phyloP scores from a whole-genome alignment of 805 yeast species.

The Torulaspora delbrueckii region DNA sequence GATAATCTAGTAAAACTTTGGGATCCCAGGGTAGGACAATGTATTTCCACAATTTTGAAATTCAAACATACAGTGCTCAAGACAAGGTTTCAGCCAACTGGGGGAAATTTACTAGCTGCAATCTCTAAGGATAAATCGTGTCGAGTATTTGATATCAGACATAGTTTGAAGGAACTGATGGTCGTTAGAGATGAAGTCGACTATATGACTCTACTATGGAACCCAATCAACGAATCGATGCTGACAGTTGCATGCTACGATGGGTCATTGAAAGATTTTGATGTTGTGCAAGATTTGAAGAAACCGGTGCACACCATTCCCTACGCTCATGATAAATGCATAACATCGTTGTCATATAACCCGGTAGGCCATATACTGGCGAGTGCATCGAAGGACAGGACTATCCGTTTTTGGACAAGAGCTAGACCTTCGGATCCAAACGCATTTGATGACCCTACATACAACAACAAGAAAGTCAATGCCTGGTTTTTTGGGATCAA shows the following conservation, averaged over 20 bases:
- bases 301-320: constrained; percentile 62
- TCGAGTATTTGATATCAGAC: constrained; percentile 77
- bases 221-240: constrained; percentile 77
- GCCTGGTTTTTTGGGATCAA: constrained; percentile 51
- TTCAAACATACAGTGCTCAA: constrained; percentile 92
- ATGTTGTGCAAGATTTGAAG: constrained; percentile 37
- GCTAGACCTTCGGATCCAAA: constrained; percentile 85
- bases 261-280: constrained; percentile 78
- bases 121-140: constrained; percentile 86
- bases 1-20: constrained; percentile 90
- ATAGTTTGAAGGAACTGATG: constrained; percentile 67
- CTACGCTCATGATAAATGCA: constrained; percentile 89
- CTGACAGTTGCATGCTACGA: constrained; percentile 84
- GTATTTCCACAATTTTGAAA: constrained; percentile 79
- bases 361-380: constrained; percentile 90
- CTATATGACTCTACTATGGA: constrained; percentile 84
- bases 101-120: constrained; percentile 75
- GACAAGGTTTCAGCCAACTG: constrained; percentile 74
- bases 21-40: constrained; percentile 84
- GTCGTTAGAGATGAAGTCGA: constrained; percentile 80
- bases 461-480: constrained; percentile 57
- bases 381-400: constrained; percentile 90
- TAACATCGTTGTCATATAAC: constrained; percentile 85
- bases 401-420: constrained; percentile 91
- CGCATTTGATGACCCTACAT: constrained; percentile 76